Conservation (phyloP, 345 rosid species). For the Trapa incisa region DNA sequence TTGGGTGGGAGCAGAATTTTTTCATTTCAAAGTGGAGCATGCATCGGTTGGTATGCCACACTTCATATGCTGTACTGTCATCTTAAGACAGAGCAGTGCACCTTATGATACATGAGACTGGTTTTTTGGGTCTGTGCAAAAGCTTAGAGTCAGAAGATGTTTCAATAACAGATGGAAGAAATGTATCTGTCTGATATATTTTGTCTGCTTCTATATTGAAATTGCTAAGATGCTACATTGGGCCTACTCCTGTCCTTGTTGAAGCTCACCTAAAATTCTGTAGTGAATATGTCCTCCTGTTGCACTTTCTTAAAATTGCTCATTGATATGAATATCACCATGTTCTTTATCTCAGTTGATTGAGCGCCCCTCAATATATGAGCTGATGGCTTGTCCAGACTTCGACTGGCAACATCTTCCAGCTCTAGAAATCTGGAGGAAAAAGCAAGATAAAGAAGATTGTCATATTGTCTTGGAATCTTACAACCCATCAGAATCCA, state of each 20-base stretch:
- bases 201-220: neutral
- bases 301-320: neutral
- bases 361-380: constrained; percentile 81
- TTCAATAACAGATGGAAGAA: neutral
- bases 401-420: constrained; percentile 58
- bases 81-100: neutral
- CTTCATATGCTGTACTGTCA: neutral
- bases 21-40: constrained; percentile 98
- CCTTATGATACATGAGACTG: neutral
- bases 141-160: neutral
- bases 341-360: constrained; percentile 46
- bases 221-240: neutral
- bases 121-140: neutral
- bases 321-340: neutral
- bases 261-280: no score
- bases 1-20: constrained; percentile 95
- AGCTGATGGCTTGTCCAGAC: constrained; percentile 64
- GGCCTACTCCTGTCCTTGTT: neutral
- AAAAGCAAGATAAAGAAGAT: constrained; percentile 30
- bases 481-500: constrained; percentile 41
- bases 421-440: constrained; percentile 64
- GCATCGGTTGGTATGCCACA: constrained; percentile 74
- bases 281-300: neutral
- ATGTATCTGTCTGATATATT: neutral
- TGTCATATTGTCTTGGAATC: constrained; percentile 53